Evolutionary conservation across 176 grass and related monocot genomes (phyloP), one percentile per base, ranked within the genome.

Genomic region (Oryza glumipatula): DNA sequence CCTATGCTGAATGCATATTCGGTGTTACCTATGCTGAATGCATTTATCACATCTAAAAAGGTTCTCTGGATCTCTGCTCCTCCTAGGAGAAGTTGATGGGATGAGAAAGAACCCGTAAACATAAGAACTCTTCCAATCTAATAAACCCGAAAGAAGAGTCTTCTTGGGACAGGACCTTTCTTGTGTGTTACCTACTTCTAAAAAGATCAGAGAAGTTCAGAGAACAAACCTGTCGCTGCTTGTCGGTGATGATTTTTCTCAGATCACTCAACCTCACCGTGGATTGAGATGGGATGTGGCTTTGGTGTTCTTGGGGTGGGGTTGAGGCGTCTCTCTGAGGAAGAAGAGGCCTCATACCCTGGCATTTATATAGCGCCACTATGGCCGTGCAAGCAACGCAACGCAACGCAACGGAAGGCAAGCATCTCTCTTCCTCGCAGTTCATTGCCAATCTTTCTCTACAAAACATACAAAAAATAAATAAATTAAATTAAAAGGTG

Each of bases 181-280:
- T 51, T 71, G 77, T 78, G 72, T 16, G 60, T 28, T 83, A 52
- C 84, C 77, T 88, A 79, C 74, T 66, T 66, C 85, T 88, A 84
- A 87, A 67, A 58, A 86, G 86, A 76, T 52, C 83, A 88, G 70
- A 93, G 82, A 26, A 77, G 70, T 81, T 91, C 82, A 80, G 83
- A 93, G 85, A 98, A 69, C 88, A 84, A 96, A 96, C 91, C 97
- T 94, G 83, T 72, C 16, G 76, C 54, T 12, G 78, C 58, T 64
- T 8, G 72, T 9, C 44, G 72, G 4, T 36, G 45, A 54, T 52
- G 80, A 15, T 65, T 45, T 74, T 74, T 63, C 78, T 77, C 81
- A 44, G 78, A 84, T 86, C 97, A 78, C 97, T 99, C 97, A 81
- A 83, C 81, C 97, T 99, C 94, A 89, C 97, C 94, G 90, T 89